Base-by-base conservation (phyloP, 768 basidiomycete species). In the Pluteus cervinus region DNA sequence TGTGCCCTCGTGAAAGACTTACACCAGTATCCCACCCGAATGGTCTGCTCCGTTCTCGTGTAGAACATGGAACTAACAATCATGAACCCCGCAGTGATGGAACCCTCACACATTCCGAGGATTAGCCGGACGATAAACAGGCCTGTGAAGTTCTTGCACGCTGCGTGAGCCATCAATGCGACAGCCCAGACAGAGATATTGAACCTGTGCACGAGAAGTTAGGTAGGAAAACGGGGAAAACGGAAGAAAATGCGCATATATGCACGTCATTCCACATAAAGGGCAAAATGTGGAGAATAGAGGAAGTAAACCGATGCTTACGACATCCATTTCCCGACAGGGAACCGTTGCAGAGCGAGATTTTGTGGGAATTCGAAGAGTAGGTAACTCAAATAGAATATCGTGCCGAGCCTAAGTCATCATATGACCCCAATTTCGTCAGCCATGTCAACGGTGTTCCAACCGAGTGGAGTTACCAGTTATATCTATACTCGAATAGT, bases 271-370 rank as follows among this genome's bases (percentile, higher is more conserved):
- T n/a, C n/a, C n/a, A n/a, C n/a, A n/a, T n/a, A n/a, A n/a, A n/a
- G n/a, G n/a, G n/a, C n/a, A n/a, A 24, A 10, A 23, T 30, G 10
- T 33, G 32, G 31, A 40, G n/a, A 24, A 2, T 24, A 15, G 20
- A 24, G 5, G 17, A 17, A 9, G 17, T 24, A 9, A 20, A 33
- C 21, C 5, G 16, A 20, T 9, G 39, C 62, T 20, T 41, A 73
- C 83, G 81, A 84, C 77, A 86, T 81, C 83, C 83, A 86, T 69
- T 73, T 82, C 7, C 78, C 83, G 6, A 86, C 82, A 0, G 82
- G 82, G 48, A 83, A 84, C 12, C 73, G 69, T 45, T 86, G 83
- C 4, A 86, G 62, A 0, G 74, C 78, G 7, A 84, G 56, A 48
- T 84, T 85, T 52, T 84, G 84, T 1, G 83, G 84, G 45, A 80